phyloP scores from a whole-genome alignment of 1,284 basidiomycete species.

The Abortiporus biennis region DNA sequence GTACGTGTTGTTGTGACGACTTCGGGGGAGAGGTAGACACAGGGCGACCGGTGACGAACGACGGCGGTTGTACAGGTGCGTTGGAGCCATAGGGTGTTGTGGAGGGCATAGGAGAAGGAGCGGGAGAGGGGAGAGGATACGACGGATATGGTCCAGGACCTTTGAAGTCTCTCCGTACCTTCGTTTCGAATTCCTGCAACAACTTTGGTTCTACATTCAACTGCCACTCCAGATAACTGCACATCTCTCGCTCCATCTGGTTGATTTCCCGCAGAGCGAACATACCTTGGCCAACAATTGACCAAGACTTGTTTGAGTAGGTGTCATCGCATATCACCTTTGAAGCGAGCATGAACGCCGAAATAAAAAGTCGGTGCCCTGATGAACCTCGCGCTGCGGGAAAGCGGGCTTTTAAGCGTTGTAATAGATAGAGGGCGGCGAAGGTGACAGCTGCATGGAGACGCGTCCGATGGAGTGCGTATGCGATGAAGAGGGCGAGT shows the following conservation, averaged over 20 bases:
- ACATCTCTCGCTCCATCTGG: conserved; percentile 96
- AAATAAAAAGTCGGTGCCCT: conserved; percentile 87
- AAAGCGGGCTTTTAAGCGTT: conserved; percentile 86
- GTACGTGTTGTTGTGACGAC: conserved; percentile 11
- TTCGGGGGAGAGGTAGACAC: conserved; percentile 33
- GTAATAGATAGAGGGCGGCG: conserved; percentile 79
- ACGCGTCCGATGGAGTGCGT: conserved; percentile 85
- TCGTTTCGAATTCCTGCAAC: conserved; percentile 56
- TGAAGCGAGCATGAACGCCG: conserved; percentile 89
- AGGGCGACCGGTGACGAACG: conserved; percentile 38
- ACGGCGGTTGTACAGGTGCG: conserved; percentile 29
- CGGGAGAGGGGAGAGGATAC: conserved; percentile 45
- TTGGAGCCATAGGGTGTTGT: conserved; percentile 31
- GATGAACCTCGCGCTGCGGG: conserved; percentile 89
- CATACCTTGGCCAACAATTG: conserved; percentile 89
- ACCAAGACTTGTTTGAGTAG: conserved; percentile 95
- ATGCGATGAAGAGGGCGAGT: conserved; percentile 81
- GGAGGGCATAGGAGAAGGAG: conserved; percentile 46
- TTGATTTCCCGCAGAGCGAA: conserved; percentile 89
- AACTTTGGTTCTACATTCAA: conserved; percentile 71
- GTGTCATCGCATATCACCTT: conserved; percentile 95
- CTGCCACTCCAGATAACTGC: conserved; percentile 89
- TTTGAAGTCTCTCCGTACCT: conserved; percentile 58
- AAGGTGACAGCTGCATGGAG: conserved; percentile 80
- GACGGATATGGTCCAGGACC: conserved; percentile 50